phyloP scores from a whole-genome alignment of 163 green algal species.

The Chlorella variabilis region DNA sequence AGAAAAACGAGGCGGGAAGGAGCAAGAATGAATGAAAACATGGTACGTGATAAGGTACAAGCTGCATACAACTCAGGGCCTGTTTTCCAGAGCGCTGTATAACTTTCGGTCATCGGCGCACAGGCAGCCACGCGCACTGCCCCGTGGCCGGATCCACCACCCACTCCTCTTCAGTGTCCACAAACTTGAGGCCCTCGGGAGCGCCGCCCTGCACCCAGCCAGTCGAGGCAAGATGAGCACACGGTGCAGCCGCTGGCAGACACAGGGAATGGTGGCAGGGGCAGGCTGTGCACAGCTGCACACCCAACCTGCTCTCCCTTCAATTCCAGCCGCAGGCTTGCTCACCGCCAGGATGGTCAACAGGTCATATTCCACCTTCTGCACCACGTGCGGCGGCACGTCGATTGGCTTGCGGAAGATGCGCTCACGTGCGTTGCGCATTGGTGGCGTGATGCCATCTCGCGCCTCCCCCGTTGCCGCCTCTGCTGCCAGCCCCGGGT shows the following conservation, averaged over 20 bases:
- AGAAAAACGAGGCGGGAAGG: too few species aligned
- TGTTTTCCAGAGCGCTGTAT: too few species aligned
- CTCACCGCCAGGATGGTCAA: constrained; percentile 66
- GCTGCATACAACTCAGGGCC: too few species aligned
- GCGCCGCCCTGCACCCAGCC: constrained; percentile 58
- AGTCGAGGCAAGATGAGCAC: neutral
- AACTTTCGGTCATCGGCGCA: neutral
- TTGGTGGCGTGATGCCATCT: constrained; percentile 81
- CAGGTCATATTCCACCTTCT: constrained; percentile 68
- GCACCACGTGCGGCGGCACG: constrained; percentile 51
- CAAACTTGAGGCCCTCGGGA: constrained; percentile 73
- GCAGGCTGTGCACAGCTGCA: neutral
- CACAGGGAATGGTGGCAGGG: neutral
- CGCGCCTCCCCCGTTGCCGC: constrained; percentile 48
- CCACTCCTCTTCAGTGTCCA: constrained; percentile 82
- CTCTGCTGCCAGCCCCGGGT: constrained; percentile 4
- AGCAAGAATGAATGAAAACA: too few species aligned
- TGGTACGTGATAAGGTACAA: too few species aligned
- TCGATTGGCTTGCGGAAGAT: constrained; percentile 62
- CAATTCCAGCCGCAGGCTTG: neutral
- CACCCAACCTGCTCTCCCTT: neutral
- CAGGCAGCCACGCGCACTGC: constrained; percentile 45
- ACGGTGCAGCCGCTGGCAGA: neutral
- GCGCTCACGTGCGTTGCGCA: constrained; percentile 69
- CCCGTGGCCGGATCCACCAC: constrained; percentile 40